Evolutionary conservation across 2,329 filamentous ascomycete genomes (phyloP).

Genomic region (Cordyceps tenuipes): DNA sequence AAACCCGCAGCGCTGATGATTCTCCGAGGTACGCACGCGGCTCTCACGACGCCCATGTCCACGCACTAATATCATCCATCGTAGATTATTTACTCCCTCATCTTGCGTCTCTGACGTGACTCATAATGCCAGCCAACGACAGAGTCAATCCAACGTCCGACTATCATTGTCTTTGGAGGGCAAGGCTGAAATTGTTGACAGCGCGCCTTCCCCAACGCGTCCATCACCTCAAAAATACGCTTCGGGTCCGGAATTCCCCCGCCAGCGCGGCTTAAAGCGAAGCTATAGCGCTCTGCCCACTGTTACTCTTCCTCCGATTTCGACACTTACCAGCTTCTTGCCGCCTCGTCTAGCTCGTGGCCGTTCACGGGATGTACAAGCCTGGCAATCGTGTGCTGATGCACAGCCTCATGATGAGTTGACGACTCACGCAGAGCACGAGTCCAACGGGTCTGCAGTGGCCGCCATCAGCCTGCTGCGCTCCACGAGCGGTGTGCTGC

Average conservation of each 20-base stretch:
- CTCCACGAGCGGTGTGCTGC: constrained; percentile 50
- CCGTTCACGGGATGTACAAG: constrained; percentile 76
- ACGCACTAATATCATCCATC: not conserved
- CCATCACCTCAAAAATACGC: constrained; percentile 51
- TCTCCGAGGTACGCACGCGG: constrained; percentile 34
- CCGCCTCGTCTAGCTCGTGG: constrained; percentile 54
- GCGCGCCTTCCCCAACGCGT: constrained; percentile 48
- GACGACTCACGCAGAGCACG: constrained; percentile 71
- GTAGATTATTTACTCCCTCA: constrained; percentile 36
- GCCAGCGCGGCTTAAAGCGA: constrained; percentile 51
- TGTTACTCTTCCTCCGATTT: constrained; percentile 49
- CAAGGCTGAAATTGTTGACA: constrained; percentile 68
- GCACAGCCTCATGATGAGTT: constrained; percentile 70
- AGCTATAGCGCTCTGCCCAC: constrained; percentile 61
- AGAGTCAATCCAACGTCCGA: constrained; percentile 51
- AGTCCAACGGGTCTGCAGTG: constrained; percentile 69
- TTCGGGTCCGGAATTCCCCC: constrained; percentile 39
- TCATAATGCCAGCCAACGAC: constrained; percentile 23
- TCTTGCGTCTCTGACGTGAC: constrained; percentile 35
- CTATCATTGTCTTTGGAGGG: constrained; percentile 81
- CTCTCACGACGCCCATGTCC: not conserved
- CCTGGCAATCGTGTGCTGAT: constrained; percentile 88
- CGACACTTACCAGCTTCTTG: constrained; percentile 42
- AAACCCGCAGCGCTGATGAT: constrained; percentile 32
- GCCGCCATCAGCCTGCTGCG: constrained; percentile 75